Evolutionary conservation across 495 filamentous ascomycete species (phyloP).

Genomic region (Tuber aestivum): DNA sequence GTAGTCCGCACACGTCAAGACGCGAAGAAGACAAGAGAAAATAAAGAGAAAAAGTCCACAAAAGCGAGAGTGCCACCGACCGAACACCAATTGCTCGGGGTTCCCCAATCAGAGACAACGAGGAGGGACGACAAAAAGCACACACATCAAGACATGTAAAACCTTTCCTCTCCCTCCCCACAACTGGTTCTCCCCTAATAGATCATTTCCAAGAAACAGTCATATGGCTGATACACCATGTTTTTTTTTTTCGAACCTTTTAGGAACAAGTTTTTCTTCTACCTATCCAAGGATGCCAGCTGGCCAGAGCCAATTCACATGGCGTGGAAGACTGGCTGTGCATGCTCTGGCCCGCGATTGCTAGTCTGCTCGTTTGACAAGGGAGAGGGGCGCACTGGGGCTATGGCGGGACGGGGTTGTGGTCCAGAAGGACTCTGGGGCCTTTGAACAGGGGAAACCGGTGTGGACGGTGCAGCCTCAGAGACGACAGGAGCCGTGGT

Average conservation of each 20-base stretch:
- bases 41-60: neutral
- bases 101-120: neutral
- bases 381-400: constrained; percentile 29
- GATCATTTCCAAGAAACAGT: neutral
- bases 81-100: neutral
- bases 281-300: neutral
- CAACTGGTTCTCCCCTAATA: neutral
- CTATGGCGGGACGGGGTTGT: constrained; percentile 17
- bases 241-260: neutral
- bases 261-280: neutral
- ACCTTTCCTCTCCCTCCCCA: neutral
- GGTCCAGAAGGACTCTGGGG: constrained; percentile 22
- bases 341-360: constrained; percentile 1
- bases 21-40: neutral
- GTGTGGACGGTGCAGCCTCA: constrained; percentile 10
- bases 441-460: constrained; percentile 3
- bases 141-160: neutral
- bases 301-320: constrained; percentile 17
- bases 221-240: neutral
- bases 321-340: constrained; percentile 28
- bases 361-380: constrained; percentile 30
- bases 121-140: neutral
- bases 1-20: constrained; percentile 1
- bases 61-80: constrained; percentile 2
- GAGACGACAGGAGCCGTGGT: neutral